Evolutionary conservation across 306 rosid species (phyloP).

Genomic region (Quercus berberidifolia): DNA sequence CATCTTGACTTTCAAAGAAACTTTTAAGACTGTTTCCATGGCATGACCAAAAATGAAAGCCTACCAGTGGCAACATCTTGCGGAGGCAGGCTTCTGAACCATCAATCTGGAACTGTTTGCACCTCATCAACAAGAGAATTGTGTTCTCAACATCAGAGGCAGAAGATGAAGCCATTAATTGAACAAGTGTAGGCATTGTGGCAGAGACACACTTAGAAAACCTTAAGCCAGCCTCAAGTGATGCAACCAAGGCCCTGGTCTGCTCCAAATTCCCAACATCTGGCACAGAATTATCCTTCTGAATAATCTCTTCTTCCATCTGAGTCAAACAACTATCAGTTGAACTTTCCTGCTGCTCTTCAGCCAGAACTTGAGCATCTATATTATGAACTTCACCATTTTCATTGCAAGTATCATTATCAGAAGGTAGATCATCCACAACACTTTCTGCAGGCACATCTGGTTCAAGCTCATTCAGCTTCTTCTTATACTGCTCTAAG

Average conservation of each 20-base stretch:
- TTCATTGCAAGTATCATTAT: conserved; percentile 30
- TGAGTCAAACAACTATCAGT: conserved; percentile 68
- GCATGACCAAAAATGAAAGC: conserved; percentile 11
- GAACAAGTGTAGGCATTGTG: conserved; percentile 80
- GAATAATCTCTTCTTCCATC: conserved; percentile 37
- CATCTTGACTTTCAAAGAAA: conserved; percentile 5
- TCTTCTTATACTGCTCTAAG: conserved; percentile 72
- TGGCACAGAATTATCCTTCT: conserved; percentile 61
- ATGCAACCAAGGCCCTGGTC: conserved; percentile 94
- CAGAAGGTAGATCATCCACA: conserved; percentile 36
- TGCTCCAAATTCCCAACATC: conserved; percentile 96
- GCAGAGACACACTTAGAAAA: conserved; percentile 77
- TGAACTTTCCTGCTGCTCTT: conserved; percentile 59
- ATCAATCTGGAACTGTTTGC: conserved; percentile 95
- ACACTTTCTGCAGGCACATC: conserved; percentile 44
- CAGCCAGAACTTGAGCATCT: conserved; percentile 30
- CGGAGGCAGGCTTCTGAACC: conserved; percentile 87
- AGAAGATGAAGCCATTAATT: conserved; percentile 93
- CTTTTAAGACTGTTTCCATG: neutral
- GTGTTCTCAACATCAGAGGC: conserved; percentile 92
- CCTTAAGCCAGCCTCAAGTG: conserved; percentile 89
- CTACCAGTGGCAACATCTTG: conserved; percentile 92
- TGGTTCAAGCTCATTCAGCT: conserved; percentile 73
- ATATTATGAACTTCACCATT: conserved; percentile 63
- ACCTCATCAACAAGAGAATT: conserved; percentile 88